Conservation (phyloP, 2,329 filamentous ascomycete genomes). For the Cadophora luteo-olivacea region DNA sequence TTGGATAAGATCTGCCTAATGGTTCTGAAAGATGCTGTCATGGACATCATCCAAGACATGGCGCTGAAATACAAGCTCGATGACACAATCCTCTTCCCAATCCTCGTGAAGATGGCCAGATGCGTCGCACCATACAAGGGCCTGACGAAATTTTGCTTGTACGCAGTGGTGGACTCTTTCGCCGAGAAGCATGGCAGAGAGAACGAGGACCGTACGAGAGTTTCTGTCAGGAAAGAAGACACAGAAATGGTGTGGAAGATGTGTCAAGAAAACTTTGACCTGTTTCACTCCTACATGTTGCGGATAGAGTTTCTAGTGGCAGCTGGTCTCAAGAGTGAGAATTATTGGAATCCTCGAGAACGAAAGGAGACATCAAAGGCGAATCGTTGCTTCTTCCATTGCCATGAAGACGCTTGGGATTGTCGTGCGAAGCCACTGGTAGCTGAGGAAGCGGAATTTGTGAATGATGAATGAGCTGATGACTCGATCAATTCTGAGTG, state of each 20-base stretch:
- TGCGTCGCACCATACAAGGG: neutral
- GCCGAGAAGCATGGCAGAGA: neutral
- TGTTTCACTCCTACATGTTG: neutral
- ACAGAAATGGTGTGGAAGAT: neutral
- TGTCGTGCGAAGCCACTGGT: neutral
- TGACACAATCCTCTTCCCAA: neutral
- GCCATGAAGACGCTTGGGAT: neutral
- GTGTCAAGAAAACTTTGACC: neutral
- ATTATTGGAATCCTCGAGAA: neutral
- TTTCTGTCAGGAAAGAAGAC: neutral
- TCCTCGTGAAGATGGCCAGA: neutral
- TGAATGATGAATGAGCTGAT: neutral
- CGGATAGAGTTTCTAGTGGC: neutral
- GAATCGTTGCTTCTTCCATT: neutral
- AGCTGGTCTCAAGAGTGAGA: neutral
- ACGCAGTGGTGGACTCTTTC: neutral
- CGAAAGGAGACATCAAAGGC: neutral
- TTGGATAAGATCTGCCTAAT: slow-evolving; percentile 16
- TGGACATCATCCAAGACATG: slow-evolving; percentile 17
- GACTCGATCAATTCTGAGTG: too few relatives aligned
- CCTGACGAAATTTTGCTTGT: neutral
- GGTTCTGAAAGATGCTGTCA: slow-evolving; percentile 12
- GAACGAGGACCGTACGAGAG: neutral
- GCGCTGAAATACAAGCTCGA: neutral
- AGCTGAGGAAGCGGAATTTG: neutral